Base-by-base conservation (phyloP, 2,329 filamentous ascomycete genomes). In the Epichloe amarillans region DNA sequence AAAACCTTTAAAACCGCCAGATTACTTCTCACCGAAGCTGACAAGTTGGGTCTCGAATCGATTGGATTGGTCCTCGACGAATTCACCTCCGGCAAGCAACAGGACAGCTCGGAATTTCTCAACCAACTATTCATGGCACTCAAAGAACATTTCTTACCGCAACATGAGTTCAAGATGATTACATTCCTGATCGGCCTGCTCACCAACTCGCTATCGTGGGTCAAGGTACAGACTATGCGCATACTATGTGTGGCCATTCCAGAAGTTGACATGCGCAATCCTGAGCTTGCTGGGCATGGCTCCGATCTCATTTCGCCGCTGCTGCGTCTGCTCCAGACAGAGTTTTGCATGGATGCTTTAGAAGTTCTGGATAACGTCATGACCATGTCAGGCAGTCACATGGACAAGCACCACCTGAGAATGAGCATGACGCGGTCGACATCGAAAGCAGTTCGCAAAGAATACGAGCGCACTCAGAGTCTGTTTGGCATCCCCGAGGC, bases 401-500 rank as follows among this genome's bases (percentile, higher is more conserved):
- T 95, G 77, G 93, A 97, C 66, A 88, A 87, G 59, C 88, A 96
- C 59, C 89, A 97, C 62, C 72, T 98, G 52, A 82, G 93, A 39
- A 98, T 98, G 94, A 97, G 91, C 66, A 96, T 98, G 88, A 90
- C 89, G 5, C 84, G 87, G 12, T 83, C 86, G 1, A 88, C 89
- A 2, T 93, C 89, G 0, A 85, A 86, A 58, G 82, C 85, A 0
- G 85, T 93, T 47, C 83, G 88, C 46, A 97, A 96, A 64, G 90
- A 97, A 67, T 97, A 95, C 59, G 91, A 95, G 62, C 83, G 87
- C 21, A 95, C 88, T 0, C 86, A 95, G 64, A 96, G 89, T 61
- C 70, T 98, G 36, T 98, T 97, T 64, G 94, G 94, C 30, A 97
- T 98, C 52, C 93, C 93, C 0, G 91, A 97, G 63, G 84, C 89